These are phyloP conservation scores for Apiotrichum siamense DNA, from an alignment of 1,284 basidiomycete species.

Conservation along the genomic window DNA sequence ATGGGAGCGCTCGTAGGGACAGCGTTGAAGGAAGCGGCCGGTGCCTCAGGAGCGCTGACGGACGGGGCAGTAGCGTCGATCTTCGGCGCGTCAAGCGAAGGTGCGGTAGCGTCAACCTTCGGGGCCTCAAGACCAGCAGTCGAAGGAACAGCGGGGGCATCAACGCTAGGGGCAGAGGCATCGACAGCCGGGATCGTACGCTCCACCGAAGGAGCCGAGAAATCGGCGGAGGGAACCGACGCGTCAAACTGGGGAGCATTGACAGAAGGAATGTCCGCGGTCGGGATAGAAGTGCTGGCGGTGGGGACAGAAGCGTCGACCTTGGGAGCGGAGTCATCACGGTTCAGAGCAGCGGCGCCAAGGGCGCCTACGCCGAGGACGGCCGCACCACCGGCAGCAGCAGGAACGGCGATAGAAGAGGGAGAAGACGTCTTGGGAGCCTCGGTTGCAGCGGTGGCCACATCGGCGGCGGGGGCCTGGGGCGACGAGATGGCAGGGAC, in stretches of 20 bases:
- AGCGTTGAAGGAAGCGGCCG: too few relatives aligned
- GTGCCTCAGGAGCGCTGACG: too few relatives aligned
- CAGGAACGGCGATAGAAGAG: neutral
- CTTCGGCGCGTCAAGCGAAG: neutral
- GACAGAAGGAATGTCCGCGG: neutral
- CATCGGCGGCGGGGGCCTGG: too few relatives aligned
- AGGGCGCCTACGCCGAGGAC: neutral
- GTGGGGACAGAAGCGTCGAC: neutral
- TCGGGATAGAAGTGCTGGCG: too few relatives aligned
- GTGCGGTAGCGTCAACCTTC: neutral
- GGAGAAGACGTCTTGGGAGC: too few relatives aligned
- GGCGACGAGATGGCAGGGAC: too few relatives aligned
- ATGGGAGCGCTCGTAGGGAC: too few relatives aligned
- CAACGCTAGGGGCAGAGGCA: neutral
- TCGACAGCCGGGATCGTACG: neutral
- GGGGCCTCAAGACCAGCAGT: neutral
- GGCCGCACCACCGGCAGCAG: neutral
- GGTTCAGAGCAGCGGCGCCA: neutral
- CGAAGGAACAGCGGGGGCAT: neutral
- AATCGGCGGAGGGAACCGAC: neutral
- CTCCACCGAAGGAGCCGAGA: neutral
- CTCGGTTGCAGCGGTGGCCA: neutral
- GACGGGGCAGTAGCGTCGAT: neutral
- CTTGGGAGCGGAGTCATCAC: neutral
- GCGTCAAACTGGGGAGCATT: neutral